phyloP scores from a whole-genome alignment of 164 flowering plant genomes.

The Stephania cephalantha region DNA sequence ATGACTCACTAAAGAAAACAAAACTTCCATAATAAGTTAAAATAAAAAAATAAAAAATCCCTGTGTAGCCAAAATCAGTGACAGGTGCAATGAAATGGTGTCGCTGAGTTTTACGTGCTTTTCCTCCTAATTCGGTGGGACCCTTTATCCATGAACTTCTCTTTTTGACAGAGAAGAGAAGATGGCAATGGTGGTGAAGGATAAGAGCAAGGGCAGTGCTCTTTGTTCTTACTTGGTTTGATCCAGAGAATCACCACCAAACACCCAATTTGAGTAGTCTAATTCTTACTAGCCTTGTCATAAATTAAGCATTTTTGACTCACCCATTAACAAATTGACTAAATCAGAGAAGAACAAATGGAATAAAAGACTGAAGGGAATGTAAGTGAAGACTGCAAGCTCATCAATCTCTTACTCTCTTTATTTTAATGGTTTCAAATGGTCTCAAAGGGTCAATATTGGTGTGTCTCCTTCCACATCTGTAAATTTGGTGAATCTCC shows the following conservation, averaged over 20 bases:
- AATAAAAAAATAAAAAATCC: not conserved
- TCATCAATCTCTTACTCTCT: not conserved
- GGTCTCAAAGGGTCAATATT: not conserved
- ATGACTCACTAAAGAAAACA: not conserved
- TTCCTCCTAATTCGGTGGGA: slow-evolving; percentile 1
- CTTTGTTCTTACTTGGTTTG: not conserved
- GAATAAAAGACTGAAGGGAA: not conserved
- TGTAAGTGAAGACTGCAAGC: not conserved
- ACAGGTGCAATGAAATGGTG: not conserved
- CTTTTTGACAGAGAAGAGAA: not conserved
- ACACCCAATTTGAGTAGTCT: not conserved
- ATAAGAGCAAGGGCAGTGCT: not conserved
- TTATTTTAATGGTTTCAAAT: not conserved
- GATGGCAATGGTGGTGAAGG: not conserved
- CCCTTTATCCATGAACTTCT: not conserved
- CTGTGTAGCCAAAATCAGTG: not conserved
- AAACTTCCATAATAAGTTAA: not conserved
- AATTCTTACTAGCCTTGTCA: not conserved
- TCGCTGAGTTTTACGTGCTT: not conserved
- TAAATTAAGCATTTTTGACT: not conserved
- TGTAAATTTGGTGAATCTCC: not conserved
- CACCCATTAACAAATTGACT: not conserved
- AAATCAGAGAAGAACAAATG: not conserved
- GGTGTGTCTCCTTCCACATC: not conserved
- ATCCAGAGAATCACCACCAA: not conserved